Percentiles rank a stretch among this genome's conserved stretches.
phyloP scores from a whole-genome alignment of 176 grass and related monocot genomes.

The Phragmites australis region DNA sequence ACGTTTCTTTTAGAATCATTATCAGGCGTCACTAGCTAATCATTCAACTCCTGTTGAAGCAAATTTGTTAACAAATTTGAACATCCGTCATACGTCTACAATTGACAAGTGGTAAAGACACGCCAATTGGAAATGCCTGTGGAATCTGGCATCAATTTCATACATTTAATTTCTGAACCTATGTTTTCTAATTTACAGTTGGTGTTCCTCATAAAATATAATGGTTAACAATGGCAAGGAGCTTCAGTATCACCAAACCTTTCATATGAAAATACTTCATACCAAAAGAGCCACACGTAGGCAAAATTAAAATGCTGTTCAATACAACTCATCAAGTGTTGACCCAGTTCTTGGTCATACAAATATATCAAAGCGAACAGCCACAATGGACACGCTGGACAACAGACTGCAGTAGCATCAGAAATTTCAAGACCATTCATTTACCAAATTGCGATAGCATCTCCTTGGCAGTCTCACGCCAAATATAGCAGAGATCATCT shows the following conservation, averaged over 20 bases:
- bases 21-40: too few relatives aligned
- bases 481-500: constrained; percentile 61
- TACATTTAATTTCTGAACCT: not conserved
- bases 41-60: too few relatives aligned
- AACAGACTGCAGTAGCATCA: not conserved
- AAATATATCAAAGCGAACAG: not conserved
- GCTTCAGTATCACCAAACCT: not conserved
- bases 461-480: constrained; percentile 69
- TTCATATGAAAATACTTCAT: constrained; percentile 14
- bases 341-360: not conserved
- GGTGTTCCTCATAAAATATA: too few relatives aligned
- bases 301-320: not conserved
- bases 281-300: not conserved
- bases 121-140: too few relatives aligned
- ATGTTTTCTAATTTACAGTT: not conserved
- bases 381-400: too few relatives aligned
- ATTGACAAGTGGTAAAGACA: not conserved
- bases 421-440: not conserved
- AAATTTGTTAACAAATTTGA: too few relatives aligned
- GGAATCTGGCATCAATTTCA: not conserved
- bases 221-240: too few relatives aligned
- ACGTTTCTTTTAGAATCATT: too few relatives aligned
- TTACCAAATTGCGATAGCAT: constrained; percentile 41
- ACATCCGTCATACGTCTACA: too few relatives aligned
- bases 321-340: not conserved